phyloP scores from a whole-genome alignment of 2,329 filamentous ascomycete genomes.

The Fusarium irregulare region DNA sequence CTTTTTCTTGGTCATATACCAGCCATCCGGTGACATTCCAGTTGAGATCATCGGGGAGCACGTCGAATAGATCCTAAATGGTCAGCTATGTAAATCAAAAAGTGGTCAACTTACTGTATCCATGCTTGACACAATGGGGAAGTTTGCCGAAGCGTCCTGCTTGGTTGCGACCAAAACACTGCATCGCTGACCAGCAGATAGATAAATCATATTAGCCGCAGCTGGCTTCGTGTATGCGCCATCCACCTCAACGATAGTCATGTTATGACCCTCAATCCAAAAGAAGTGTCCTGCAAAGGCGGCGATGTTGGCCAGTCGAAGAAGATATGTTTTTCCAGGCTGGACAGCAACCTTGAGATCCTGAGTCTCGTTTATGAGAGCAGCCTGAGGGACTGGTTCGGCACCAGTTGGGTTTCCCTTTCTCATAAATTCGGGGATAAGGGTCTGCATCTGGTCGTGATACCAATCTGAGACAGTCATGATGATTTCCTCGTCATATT shows the following conservation, averaged over 20 bases:
- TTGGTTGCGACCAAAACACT: slow-evolving; percentile 72
- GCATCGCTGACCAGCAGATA: slow-evolving; percentile 75
- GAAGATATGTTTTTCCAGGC: slow-evolving; percentile 68
- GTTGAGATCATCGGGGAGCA: slow-evolving; percentile 74
- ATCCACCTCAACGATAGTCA: slow-evolving; percentile 78
- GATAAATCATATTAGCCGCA: slow-evolving; percentile 71
- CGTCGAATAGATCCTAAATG: slow-evolving; percentile 71
- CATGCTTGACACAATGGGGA: slow-evolving; percentile 76
- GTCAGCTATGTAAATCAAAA: slow-evolving; percentile 13
- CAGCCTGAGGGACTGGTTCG: slow-evolving; percentile 74
- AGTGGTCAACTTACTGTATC: slow-evolving; percentile 63
- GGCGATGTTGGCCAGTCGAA: slow-evolving; percentile 70
- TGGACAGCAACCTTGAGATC: slow-evolving; percentile 68
- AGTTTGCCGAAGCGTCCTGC: slow-evolving; percentile 70
- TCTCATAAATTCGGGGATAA: slow-evolving; percentile 62
- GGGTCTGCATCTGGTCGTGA: slow-evolving; percentile 65
- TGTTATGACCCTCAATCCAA: slow-evolving; percentile 74
- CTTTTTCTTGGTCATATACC: slow-evolving; percentile 62
- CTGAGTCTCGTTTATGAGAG: slow-evolving; percentile 77
- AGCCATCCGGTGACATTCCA: slow-evolving; percentile 76
- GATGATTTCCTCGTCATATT: slow-evolving; percentile 72
- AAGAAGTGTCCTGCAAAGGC: slow-evolving; percentile 76
- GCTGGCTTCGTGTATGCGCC: slow-evolving; percentile 73
- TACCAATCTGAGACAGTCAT: slow-evolving; percentile 80
- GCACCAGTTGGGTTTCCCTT: slow-evolving; percentile 68